Evolutionary conservation across 352 stramenopile species (phyloP), one percentile per base, ranked within the genome.

Genomic region (Phytopythium delawarense): DNA sequence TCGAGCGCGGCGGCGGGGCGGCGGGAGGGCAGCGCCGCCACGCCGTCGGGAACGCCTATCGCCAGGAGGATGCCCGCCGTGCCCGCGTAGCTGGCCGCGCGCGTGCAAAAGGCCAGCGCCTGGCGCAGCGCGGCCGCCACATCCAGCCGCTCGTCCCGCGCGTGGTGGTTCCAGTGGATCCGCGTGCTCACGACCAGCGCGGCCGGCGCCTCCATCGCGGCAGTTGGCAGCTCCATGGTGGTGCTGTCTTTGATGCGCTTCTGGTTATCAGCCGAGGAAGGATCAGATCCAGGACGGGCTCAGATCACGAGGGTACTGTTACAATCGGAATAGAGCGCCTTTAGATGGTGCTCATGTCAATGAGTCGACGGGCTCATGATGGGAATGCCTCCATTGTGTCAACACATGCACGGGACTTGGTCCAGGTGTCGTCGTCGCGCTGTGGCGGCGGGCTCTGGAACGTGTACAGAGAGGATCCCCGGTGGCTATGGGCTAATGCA

Each of bases 141-240:
- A 16, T 88, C 69, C 50, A 93, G 72, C 20, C 61, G 57, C 18
- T 73, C 54, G 53, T 71, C 53, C 40, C 75, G 79, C 37, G 65
- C 67, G 63, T 91, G 84, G 65, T 76, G 89, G 60, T 75, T 75
- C 84, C 84, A 93, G 62, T 93, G 84, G 25, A 91, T 60, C 4
- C 84, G 74, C 48, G 80, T 86, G 28, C 67, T 80, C 16, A 91
- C 79, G 16, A 91, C 75, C 5, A 65, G 64, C 54, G 57, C 63
- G 44, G 51, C 16, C 15, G 42, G 42, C 18, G 42, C 39, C 13
- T 34, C 48, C 5, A 25, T 16, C 28, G 28, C 6, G 13, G 2
- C 11, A 9, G 35, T 44, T 40, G 35, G 4, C 42, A 4, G 8
- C 37, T 16, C 34, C 34, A 8, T 39, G 25, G 2, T 28, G 25